phyloP scores from a whole-genome alignment of 2,329 filamentous ascomycete species.

The Arthroderma uncinatum region DNA sequence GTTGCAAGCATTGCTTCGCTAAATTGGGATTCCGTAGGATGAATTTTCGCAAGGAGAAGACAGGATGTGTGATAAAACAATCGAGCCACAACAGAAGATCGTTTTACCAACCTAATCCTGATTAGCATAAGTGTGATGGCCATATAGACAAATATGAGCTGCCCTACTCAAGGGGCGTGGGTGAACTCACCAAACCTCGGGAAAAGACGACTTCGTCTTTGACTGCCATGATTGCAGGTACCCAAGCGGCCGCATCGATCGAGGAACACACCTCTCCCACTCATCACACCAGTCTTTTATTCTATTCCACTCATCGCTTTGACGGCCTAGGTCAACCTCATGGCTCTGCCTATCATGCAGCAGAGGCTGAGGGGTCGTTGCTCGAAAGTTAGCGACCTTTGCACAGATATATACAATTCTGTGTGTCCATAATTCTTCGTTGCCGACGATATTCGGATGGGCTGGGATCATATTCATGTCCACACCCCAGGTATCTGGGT shows the following conservation, averaged over 20 bases:
- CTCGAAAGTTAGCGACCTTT: constrained; percentile 76
- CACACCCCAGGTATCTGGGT: constrained; percentile 81
- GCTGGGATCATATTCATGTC: constrained; percentile 59
- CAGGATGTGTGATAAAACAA: constrained; percentile 84
- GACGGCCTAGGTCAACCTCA: constrained; percentile 51
- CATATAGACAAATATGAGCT: background rate
- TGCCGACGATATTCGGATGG: constrained; percentile 43
- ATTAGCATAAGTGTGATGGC: constrained; percentile 7
- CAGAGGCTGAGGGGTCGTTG: constrained; percentile 52
- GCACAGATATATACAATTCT: constrained; percentile 80
- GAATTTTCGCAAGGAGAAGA: constrained; percentile 66
- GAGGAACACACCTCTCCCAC: constrained; percentile 68
- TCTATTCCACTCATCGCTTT: constrained; percentile 64
- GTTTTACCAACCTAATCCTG: constrained; percentile 59
- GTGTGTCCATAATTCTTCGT: constrained; percentile 78
- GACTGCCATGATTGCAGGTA: constrained; percentile 61
- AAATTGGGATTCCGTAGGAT: constrained; percentile 54
- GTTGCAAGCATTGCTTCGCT: constrained; percentile 58
- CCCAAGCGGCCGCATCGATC: constrained; percentile 77
- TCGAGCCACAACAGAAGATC: constrained; percentile 66
- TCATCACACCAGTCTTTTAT: constrained; percentile 72
- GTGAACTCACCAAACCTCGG: constrained; percentile 63
- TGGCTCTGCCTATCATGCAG: constrained; percentile 47
- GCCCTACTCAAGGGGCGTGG: background rate
- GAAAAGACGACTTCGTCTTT: constrained; percentile 62